Evolutionary conservation across 2,329 filamentous ascomycete genomes (phyloP), one percentile per base, ranked within the genome.

Genomic region (Periconia digitata): DNA sequence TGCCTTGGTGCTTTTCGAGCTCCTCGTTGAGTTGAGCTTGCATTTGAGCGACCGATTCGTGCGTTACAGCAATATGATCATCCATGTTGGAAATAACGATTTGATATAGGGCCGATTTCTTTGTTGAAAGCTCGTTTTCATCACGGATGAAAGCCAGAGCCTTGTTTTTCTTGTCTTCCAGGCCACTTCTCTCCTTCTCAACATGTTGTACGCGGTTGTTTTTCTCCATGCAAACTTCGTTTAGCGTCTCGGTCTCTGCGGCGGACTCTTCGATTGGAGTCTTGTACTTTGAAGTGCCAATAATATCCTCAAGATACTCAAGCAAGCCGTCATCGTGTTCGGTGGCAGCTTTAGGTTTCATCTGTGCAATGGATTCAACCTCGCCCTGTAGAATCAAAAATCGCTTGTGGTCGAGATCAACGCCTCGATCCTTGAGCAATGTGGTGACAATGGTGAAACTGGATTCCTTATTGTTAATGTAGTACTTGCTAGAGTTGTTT

Each of bases 251-350:
- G 0, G 96, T 90, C 71, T 97, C 90, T 1, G 86, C 76, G 0
- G 91, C 92, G 0, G 92, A 86, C 74, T 99, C 94, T 60, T 99
- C 94, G 54, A 99, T 99, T 0, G 94, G 92, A 0, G 88, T 83
- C 75, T 99, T 99, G 77, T 99, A 99, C 70, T 96, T 96, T 6
- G 94, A 97, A 0, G 94, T 99, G 54, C 95, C 94, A 61, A 99
- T 97, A 53, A 99, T 99, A 64, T 99, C 94, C 70, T 99, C 94
- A 0, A 99, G 83, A 56, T 99, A 99, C 71, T 99, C 94, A 16
- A 99, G 79, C 3, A 99, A 81, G 12, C 94, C 94, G 63, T 99
- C 94, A 52, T 99, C 94, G 65, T 97, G 92, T 70, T 99, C 94
- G 60, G 90, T 92, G 36, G 82, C 86, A 3, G 95, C 94, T 72